Base-by-base conservation (phyloP, 257 asterid genomes). In the Rauvolfia tetraphylla region DNA sequence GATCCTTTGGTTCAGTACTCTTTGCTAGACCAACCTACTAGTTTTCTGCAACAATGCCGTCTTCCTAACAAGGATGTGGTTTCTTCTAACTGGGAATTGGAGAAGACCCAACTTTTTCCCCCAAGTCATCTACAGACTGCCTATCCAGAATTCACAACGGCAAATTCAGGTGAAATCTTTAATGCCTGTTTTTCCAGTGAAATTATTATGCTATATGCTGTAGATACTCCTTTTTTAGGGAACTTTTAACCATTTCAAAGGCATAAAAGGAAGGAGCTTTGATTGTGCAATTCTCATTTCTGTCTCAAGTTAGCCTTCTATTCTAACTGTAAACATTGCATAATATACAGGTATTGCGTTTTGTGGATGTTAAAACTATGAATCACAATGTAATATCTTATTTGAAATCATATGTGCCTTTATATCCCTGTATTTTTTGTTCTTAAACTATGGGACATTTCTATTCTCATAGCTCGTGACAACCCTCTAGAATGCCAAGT, bases 11-110 rank as follows among this genome's bases (percentile, higher is more conserved):
- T 67, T 54, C 89, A 69, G 74, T 81, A 81, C 68, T 70, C 90
- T 66, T 39, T 79, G 73, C 25, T 34, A 4, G 79, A 82, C 38
- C 85, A 87, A 75, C 91, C 88, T 51, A 59, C 54, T 53, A 56
- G 31, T 33, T 68, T 69, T 74, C 77, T 79, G 51, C 74, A 23
- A 75, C 84, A 79, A 54, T 17, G 8, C 46, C 73, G 48, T 36
- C 54, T 17, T 12, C 71, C 80, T 61, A 23, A 46, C 31, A 57
- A 58, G 74, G 68, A 68, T 33, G 31, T 38, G 56, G 68, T 71
- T 58, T 78, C 53, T 44, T 62, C 54, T 75, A 46, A 29, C 22
- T 71, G 33, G 51, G 80, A 77, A 58, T 29, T 62, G 71, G 75
- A 59, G 62, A 31, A 23, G 72, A 29, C 38, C 49, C 48, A 77